phyloP scores from a whole-genome alignment of 2,329 filamentous ascomycete species.

The Fusarium sp. region DNA sequence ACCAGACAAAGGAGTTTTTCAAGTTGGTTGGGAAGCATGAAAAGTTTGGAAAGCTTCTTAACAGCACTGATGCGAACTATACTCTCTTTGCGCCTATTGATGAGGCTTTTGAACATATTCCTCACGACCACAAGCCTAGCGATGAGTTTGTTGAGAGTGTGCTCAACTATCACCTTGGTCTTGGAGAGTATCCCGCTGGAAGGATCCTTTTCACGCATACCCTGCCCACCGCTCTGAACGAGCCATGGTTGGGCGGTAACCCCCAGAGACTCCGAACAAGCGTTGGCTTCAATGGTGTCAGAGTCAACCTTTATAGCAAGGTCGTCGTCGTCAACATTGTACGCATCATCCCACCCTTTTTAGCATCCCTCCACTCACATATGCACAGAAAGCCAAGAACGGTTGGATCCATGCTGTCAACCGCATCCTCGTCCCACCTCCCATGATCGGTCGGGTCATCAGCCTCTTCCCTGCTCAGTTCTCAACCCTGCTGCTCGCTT shows the following conservation, averaged over 20 bases:
- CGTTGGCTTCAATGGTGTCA: slow-evolving; percentile 71
- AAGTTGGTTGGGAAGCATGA: slow-evolving; percentile 80
- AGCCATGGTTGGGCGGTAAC: slow-evolving; percentile 69
- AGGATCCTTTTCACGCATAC: slow-evolving; percentile 79
- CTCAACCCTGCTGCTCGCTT: slow-evolving; percentile 81
- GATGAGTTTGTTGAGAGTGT: slow-evolving; percentile 78
- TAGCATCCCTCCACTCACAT: background rate
- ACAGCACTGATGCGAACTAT: slow-evolving; percentile 78
- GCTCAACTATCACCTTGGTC: slow-evolving; percentile 80
- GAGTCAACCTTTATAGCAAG: slow-evolving; percentile 82
- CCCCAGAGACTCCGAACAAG: slow-evolving; percentile 80
- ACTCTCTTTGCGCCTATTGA: slow-evolving; percentile 87
- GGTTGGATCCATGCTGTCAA: slow-evolving; percentile 85
- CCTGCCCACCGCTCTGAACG: slow-evolving; percentile 75
- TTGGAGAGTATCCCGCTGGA: slow-evolving; percentile 74
- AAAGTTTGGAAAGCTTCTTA: slow-evolving; percentile 78
- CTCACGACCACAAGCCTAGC: slow-evolving; percentile 68
- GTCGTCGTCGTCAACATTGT: slow-evolving; percentile 79
- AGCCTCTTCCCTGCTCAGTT: slow-evolving; percentile 80
- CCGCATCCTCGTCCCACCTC: slow-evolving; percentile 81
- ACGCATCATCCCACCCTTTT: slow-evolving; percentile 44
- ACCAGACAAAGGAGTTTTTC: slow-evolving; percentile 82
- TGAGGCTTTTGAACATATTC: slow-evolving; percentile 76
- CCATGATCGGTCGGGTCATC: slow-evolving; percentile 64
- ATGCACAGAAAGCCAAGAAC: slow-evolving; percentile 74